Evolutionary conservation across 2,329 filamentous ascomycete genomes (phyloP).

Genomic region (Colletotrichum costaricense): DNA sequence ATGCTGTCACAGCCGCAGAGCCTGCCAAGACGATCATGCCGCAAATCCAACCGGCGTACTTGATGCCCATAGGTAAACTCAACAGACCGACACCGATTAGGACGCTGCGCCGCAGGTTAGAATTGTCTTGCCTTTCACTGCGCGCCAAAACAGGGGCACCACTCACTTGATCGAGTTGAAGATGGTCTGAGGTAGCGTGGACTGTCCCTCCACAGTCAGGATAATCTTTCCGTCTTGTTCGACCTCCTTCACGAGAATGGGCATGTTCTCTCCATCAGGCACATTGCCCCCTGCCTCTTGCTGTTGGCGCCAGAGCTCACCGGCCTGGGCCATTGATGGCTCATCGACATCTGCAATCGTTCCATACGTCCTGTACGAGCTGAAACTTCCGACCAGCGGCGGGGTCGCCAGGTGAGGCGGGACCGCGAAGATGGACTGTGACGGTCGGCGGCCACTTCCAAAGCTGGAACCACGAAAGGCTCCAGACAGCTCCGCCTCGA

Average conservation of each 20-base stretch:
- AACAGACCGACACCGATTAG: slow-evolving; percentile 91
- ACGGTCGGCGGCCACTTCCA: slow-evolving; percentile 44
- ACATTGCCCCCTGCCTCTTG: slow-evolving; percentile 60
- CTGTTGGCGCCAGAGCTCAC: slow-evolving; percentile 63
- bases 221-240: slow-evolving; percentile 89
- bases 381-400: slow-evolving; percentile 79
- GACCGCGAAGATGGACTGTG: slow-evolving; percentile 65
- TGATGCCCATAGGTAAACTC: slow-evolving; percentile 87
- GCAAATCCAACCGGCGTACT: slow-evolving; percentile 88
- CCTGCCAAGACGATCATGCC: slow-evolving; percentile 81
- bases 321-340: slow-evolving; percentile 63
- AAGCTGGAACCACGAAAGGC: slow-evolving; percentile 44
- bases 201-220: slow-evolving; percentile 88
- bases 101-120: slow-evolving; percentile 58
- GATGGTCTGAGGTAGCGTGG: slow-evolving; percentile 93
- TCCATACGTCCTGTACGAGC: slow-evolving; percentile 66
- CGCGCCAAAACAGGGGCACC: background rate
- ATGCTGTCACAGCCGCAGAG: slow-evolving; percentile 81
- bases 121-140: background rate
- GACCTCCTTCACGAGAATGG: slow-evolving; percentile 88
- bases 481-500: slow-evolving; percentile 56
- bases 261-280: slow-evolving; percentile 72
- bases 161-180: slow-evolving; percentile 90
- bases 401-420: slow-evolving; percentile 74
- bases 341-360: slow-evolving; percentile 58